Percentiles rank a stretch among this genome's conserved stretches.
Conservation (phyloP, 2,329 filamentous ascomycete genomes). For the Tolypocladium amazonense region DNA sequence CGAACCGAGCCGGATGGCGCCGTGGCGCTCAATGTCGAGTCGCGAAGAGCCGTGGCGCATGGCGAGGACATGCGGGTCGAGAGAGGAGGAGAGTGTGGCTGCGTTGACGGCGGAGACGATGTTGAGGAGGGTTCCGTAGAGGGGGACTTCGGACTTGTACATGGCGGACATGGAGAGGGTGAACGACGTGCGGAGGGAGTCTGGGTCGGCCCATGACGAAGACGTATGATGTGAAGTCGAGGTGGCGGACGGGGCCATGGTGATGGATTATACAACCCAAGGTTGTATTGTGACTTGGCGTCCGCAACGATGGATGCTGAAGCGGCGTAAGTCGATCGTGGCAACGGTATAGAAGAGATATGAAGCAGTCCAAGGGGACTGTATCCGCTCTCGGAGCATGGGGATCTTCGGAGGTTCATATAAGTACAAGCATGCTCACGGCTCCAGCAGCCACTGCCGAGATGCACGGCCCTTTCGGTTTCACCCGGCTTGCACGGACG, state of each 20-base stretch:
- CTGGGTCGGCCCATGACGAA: not conserved
- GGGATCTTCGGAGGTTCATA: not conserved
- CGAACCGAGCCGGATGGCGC: not conserved
- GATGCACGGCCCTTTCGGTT: not conserved
- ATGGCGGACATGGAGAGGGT: constrained; percentile 12
- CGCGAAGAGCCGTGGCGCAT: not conserved
- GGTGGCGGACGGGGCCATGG: not conserved
- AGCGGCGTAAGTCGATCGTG: not conserved
- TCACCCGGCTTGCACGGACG: not conserved
- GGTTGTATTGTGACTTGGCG: not conserved
- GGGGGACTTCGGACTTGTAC: constrained; percentile 12
- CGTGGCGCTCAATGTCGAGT: not conserved
- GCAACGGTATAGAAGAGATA: not conserved
- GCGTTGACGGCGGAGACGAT: constrained; percentile 8
- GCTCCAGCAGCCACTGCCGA: not conserved
- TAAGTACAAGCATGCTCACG: not conserved
- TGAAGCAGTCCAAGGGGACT: not conserved
- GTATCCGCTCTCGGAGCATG: not conserved
- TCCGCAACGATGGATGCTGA: not conserved
- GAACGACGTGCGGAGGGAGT: constrained; percentile 12
- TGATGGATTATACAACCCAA: not conserved
- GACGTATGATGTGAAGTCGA: not conserved
- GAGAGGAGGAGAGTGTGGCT: not conserved
- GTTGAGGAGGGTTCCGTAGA: constrained; percentile 9
- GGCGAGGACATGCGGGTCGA: not conserved